These are phyloP conservation scores for Schizosaccharomyces octosporus DNA, from an alignment of 805 yeast genomes.

Conservation along the genomic window DNA sequence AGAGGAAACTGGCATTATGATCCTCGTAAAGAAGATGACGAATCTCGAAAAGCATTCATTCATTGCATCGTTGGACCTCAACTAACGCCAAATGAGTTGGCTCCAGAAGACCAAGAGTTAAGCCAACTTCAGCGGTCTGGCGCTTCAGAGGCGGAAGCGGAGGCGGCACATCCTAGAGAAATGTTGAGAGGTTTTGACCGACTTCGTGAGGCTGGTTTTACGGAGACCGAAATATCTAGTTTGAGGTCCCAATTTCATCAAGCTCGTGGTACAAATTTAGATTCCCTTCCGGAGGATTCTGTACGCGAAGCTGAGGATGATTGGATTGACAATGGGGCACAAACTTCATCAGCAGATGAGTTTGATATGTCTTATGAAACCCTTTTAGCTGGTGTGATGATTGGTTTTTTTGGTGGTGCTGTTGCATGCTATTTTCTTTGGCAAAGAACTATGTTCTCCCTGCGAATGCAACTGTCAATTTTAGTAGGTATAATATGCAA, in stretches of 20 bases:
- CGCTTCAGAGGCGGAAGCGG: background rate
- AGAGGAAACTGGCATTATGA: background rate
- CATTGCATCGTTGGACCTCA: background rate
- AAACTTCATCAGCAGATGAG: constrained; percentile 7
- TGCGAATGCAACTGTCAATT: background rate
- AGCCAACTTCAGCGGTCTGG: background rate
- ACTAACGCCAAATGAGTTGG: background rate
- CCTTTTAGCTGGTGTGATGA: constrained; percentile 38
- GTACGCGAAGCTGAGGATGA: constrained; percentile 16
- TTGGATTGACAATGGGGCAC: constrained; percentile 14
- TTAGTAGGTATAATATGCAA: background rate
- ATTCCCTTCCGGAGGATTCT: constrained; percentile 18
- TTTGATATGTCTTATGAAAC: constrained; percentile 30
- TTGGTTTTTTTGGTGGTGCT: constrained; percentile 32
- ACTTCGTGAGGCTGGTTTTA: constrained; percentile 57
- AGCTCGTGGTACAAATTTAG: constrained; percentile 32
- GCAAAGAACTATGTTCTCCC: background rate
- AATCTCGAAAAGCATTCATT: background rate
- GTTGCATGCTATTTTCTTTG: background rate
- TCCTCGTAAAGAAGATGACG: background rate
- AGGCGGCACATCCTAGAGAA: background rate
- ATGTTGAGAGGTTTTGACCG: constrained; percentile 51
- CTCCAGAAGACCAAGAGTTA: background rate
- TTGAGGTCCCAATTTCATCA: constrained; percentile 50
- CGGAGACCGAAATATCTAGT: constrained; percentile 48